Evolutionary conservation across 208 protist species (phyloP).

Genomic region (Crithidia expoeki): DNA sequence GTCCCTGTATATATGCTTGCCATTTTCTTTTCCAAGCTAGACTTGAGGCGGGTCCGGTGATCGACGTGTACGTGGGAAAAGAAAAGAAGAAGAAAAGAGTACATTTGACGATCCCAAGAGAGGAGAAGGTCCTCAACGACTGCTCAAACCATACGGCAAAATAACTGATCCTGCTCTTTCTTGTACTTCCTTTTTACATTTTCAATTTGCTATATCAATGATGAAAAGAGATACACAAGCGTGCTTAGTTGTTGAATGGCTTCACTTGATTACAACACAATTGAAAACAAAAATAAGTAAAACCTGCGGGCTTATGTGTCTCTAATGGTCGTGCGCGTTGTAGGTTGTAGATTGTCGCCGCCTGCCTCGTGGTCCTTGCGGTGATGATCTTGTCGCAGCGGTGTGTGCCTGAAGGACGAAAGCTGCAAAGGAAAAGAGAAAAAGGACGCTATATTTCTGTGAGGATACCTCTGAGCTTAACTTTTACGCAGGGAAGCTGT

Average conservation of each 20-base stretch:
- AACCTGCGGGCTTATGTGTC: too few relatives aligned
- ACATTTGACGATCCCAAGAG: too few relatives aligned
- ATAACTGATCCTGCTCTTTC: conserved; percentile 2
- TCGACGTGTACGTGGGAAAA: background rate
- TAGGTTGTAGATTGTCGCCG: too few relatives aligned
- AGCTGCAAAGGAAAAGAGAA: too few relatives aligned
- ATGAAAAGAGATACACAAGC: background rate
- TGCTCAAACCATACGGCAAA: conserved; percentile 3
- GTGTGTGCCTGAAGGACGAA: too few relatives aligned
- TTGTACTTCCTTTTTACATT: background rate
- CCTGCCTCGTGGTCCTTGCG: too few relatives aligned
- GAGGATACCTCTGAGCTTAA: too few relatives aligned
- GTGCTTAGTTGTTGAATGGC: background rate
- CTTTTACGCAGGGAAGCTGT: too few relatives aligned
- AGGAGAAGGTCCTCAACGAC: background rate
- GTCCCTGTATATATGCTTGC: background rate
- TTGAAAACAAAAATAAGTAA: background rate
- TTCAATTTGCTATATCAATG: conserved; percentile 7
- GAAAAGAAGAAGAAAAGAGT: background rate
- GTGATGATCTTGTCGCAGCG: too few relatives aligned
- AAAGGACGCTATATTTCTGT: too few relatives aligned
- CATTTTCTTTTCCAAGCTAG: background rate
- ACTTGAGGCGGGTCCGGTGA: background rate
- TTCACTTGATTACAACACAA: background rate
- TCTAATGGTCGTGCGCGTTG: too few relatives aligned